Conservation (phyloP, 2,329 filamentous ascomycete species). For the Lanzia echinophila region DNA sequence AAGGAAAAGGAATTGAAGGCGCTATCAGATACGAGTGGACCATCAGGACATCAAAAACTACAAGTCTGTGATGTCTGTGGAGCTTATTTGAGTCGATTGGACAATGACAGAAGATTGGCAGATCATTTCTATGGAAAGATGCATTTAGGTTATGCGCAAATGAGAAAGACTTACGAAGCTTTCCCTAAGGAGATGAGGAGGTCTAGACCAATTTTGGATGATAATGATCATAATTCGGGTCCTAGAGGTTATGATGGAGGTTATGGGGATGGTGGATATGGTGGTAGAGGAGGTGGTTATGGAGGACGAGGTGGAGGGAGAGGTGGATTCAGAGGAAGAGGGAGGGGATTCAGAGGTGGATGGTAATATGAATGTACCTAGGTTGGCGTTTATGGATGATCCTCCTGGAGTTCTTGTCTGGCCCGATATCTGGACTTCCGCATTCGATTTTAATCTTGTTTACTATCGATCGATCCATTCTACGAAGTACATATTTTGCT, state of each 20-base stretch:
- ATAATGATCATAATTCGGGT: slow-evolving; percentile 44
- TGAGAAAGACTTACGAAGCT: slow-evolving; percentile 88
- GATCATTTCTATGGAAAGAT: slow-evolving; percentile 99
- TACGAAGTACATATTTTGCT: no score
- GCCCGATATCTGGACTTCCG: no score
- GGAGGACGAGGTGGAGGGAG: slow-evolving; percentile 24
- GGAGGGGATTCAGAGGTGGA: slow-evolving; percentile 21
- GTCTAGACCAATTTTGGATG: slow-evolving; percentile 48
- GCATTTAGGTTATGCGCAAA: slow-evolving; percentile 96
- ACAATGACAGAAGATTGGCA: slow-evolving; percentile 88
- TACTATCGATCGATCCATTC: no score
- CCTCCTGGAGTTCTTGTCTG: slow-evolving; percentile 5
- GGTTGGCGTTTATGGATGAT: neutral
- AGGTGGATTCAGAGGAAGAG: slow-evolving; percentile 23
- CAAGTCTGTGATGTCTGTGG: slow-evolving; percentile 99
- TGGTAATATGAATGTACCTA: slow-evolving; percentile 15
- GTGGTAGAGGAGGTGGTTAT: slow-evolving; percentile 35
- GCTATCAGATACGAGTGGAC: slow-evolving; percentile 84
- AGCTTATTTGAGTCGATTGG: slow-evolving; percentile 83
- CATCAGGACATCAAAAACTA: slow-evolving; percentile 92
- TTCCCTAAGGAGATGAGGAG: slow-evolving; percentile 81
- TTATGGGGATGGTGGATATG: slow-evolving; percentile 37
- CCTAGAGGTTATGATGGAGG: slow-evolving; percentile 50
- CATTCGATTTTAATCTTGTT: neutral
- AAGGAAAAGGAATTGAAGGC: slow-evolving; percentile 84